These are phyloP conservation scores for Diaporthe destruens DNA, from an alignment of 2,329 filamentous ascomycete species.

Conservation along the genomic window DNA sequence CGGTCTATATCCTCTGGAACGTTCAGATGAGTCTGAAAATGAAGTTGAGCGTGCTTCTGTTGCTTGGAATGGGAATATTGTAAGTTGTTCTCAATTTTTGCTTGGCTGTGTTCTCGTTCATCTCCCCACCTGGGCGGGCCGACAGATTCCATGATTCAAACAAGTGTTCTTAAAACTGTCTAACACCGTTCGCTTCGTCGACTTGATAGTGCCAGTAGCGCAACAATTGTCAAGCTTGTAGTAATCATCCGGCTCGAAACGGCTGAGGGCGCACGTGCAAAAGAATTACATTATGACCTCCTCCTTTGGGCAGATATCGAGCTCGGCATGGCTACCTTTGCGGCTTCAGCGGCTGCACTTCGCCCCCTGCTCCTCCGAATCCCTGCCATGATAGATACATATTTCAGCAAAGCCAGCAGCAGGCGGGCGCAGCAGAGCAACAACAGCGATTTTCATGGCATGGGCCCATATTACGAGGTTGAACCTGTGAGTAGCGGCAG, in stretches of 20 bases:
- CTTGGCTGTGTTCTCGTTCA: background rate
- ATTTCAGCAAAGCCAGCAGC: background rate
- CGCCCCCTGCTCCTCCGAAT: background rate
- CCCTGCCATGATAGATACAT: background rate
- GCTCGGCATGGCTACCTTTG: background rate
- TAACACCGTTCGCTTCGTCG: background rate
- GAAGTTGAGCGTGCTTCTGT: background rate
- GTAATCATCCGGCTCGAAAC: background rate
- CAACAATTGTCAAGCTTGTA: background rate
- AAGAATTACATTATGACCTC: background rate
- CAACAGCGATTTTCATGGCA: background rate
- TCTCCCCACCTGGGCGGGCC: background rate
- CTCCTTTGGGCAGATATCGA: background rate
- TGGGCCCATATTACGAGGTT: background rate
- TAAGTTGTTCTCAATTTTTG: background rate
- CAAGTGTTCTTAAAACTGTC: rapidly evolving
- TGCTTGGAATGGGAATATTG: background rate
- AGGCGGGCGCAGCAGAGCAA: background rate
- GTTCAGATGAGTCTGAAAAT: background rate
- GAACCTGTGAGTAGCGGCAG: background rate
- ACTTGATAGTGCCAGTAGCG: background rate
- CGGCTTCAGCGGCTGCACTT: background rate
- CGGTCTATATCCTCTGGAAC: background rate
- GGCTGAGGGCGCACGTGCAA: background rate
- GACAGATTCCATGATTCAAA: background rate